Percentiles rank a stretch among this genome's conserved stretches.
Conservation (phyloP, 108 stramenopile species). For the Cyclotella cryptica region DNA sequence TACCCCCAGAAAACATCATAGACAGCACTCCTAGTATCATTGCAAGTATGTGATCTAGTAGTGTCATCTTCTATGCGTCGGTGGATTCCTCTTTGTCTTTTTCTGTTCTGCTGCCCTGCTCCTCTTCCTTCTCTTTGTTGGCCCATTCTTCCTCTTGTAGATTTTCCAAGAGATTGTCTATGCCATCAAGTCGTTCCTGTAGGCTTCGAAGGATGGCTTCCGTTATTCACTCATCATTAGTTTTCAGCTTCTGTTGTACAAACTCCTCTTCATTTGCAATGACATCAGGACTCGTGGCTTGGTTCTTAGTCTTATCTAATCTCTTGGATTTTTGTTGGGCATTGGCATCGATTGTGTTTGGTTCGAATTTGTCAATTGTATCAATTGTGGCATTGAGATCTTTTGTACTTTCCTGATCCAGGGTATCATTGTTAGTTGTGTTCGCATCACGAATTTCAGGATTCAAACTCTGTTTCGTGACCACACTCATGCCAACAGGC, state of each 20-base stretch:
- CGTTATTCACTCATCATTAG: slow-evolving; percentile 40
- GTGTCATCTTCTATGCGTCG: slow-evolving; percentile 27
- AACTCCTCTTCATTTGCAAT: slow-evolving; percentile 19
- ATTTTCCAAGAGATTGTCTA: slow-evolving; percentile 57
- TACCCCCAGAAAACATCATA: slow-evolving; percentile 22
- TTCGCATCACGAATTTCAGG: background rate
- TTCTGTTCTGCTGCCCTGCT: slow-evolving; percentile 2
- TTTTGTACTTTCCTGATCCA: background rate
- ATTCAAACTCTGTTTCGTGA: slow-evolving; percentile 12
- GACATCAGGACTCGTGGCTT: slow-evolving; percentile 2
- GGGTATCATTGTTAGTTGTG: background rate
- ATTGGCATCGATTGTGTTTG: slow-evolving; percentile 36
- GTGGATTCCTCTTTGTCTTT: background rate
- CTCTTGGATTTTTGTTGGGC: slow-evolving; percentile 18
- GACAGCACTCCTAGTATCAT: slow-evolving; percentile 60
- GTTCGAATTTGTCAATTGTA: slow-evolving; percentile 18
- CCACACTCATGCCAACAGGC: slow-evolving; percentile 40
- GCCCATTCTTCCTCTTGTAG: slow-evolving; percentile 69
- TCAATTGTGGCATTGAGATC: background rate
- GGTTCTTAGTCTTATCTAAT: background rate
- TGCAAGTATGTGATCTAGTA: slow-evolving; percentile 64
- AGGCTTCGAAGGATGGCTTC: slow-evolving; percentile 50
- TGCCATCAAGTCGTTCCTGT: slow-evolving; percentile 44
- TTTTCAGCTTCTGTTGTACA: slow-evolving; percentile 34
- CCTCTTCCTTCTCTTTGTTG: slow-evolving; percentile 54